Conservation (phyloP, 352 stramenopile genomes). For the Phytophthora pluvialis region DNA sequence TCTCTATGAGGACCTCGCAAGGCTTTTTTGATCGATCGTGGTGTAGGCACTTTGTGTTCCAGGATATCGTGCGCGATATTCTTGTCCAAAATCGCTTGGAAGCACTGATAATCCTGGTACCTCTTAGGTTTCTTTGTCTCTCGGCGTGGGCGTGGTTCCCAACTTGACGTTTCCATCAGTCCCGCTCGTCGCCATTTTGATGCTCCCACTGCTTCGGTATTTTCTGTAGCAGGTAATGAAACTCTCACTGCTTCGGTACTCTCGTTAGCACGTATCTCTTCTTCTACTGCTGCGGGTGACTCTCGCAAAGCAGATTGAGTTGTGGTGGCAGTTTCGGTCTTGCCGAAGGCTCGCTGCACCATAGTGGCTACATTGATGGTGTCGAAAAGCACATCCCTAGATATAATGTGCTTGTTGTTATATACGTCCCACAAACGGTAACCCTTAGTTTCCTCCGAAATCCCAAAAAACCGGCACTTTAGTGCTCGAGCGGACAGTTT, state of each 20-base stretch:
- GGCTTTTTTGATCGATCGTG: conserved; percentile 1
- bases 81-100: no score
- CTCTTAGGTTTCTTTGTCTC: neutral
- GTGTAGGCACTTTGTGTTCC: conserved; percentile 12
- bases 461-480: conserved; percentile 9
- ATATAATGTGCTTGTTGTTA: conserved; percentile 7
- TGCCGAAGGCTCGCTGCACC: neutral
- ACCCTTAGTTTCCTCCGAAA: conserved; percentile 13
- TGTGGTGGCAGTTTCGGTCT: neutral
- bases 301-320: no score
- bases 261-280: no score
- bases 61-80: no score
- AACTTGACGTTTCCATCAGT: no score
- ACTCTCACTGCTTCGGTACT: no score
- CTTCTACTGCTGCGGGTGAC: neutral
- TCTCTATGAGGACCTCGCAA: conserved; percentile 12
- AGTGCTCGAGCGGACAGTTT: conserved; percentile 2
- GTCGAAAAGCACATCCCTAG: conserved; percentile 11
- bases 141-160: no score
- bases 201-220: no score
- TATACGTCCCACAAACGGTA: conserved; percentile 7
- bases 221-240: no score
- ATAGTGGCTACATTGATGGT: conserved; percentile 8
- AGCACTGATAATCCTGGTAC: conserved; percentile 14
- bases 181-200: no score